Percentiles rank a stretch among this genome's conserved stretches.
phyloP scores from a whole-genome alignment of 2,329 filamentous ascomycete species.

The Coniella lustricola region DNA sequence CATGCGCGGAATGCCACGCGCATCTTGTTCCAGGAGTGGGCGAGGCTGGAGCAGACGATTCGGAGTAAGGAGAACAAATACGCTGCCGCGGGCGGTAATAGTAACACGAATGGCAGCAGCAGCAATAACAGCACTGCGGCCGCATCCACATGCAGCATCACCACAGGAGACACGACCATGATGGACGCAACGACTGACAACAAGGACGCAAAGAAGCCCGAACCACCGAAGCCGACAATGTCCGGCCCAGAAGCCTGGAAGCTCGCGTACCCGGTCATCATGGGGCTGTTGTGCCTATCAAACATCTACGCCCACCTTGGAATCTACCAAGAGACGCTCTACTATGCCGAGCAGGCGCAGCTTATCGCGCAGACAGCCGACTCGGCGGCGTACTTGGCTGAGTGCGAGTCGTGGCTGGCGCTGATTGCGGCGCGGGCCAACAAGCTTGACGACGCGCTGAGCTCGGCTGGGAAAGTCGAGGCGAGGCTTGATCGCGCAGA shows the following conservation, averaged over 20 bases:
- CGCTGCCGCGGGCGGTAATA: neutral
- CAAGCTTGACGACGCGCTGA: constrained; percentile 49
- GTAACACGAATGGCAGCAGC: too few species aligned
- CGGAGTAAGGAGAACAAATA: constrained; percentile 23
- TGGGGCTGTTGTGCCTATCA: constrained; percentile 66
- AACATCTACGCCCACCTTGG: constrained; percentile 76
- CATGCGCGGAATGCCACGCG: constrained; percentile 53
- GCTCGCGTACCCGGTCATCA: constrained; percentile 66
- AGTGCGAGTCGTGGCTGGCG: constrained; percentile 48
- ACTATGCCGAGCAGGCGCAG: constrained; percentile 77
- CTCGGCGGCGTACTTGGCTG: constrained; percentile 51
- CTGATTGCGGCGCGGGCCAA: constrained; percentile 51
- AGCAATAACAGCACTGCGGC: too few species aligned
- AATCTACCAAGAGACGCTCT: constrained; percentile 79
- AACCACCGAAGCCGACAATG: constrained; percentile 21
- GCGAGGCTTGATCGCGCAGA: constrained; percentile 41
- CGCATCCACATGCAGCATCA: neutral
- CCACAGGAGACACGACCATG: constrained; percentile 11
- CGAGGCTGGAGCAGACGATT: constrained; percentile 36
- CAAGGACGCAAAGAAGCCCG: constrained; percentile 18
- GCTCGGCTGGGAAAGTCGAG: constrained; percentile 47
- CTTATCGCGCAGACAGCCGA: constrained; percentile 66
- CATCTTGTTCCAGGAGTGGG: constrained; percentile 49
- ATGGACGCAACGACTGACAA: constrained; percentile 20
- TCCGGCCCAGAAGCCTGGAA: constrained; percentile 71